Base-by-base conservation (phyloP, 139 green algal species). In the Chlorella sorokiniana region DNA sequence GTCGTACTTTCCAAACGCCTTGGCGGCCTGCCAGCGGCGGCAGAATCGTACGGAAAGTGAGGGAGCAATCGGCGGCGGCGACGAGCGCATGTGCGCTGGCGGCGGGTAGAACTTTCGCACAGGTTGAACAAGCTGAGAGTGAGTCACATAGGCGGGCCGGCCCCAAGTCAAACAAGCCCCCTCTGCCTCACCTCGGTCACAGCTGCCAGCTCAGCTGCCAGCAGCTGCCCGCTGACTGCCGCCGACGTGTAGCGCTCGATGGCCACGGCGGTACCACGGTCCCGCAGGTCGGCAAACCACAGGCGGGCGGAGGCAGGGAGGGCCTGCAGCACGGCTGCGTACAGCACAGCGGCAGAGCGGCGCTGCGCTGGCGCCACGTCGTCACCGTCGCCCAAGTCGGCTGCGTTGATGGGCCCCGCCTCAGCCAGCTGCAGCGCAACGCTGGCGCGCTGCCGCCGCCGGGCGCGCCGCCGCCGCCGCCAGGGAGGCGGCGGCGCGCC, bases 271-370 rank as follows among this genome's bases (percentile, higher is more conserved):
- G 89, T 72, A 2, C 63, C 73, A 0, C 88, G 80, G 80, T 97
- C 90, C 1, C 90, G 81, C 79, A 99, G 79, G 79, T 94, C 94
- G 3, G 81, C 76, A 83, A 96, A 98, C 94, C 96, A 99, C 54
- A 88, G 75, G 20, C 95, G 74, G 1, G 89, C 90, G 22, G 83
- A 91, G 22, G 92, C 93, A 11, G 96, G 96, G 78, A 99, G 84
- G 29, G 78, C 77, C 20, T 82, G 84, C 79, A 83, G 78, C 37
- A 69, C 63, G 0, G 78, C 88, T 0, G 86, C 82, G 79, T 94
- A 97, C 67, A 96, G 56, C 41, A 78, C 45, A 10, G 61, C 81
- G 1, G 87, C 87, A 62, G 91, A 69, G 18, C 68, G 37, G 35
- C 63, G 38, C 80, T 48, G 77, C 44, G n/a, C 40, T 10, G 54